Evolutionary conservation across 83 land plant species (phyloP).

Genomic region (Thuja plicata): DNA sequence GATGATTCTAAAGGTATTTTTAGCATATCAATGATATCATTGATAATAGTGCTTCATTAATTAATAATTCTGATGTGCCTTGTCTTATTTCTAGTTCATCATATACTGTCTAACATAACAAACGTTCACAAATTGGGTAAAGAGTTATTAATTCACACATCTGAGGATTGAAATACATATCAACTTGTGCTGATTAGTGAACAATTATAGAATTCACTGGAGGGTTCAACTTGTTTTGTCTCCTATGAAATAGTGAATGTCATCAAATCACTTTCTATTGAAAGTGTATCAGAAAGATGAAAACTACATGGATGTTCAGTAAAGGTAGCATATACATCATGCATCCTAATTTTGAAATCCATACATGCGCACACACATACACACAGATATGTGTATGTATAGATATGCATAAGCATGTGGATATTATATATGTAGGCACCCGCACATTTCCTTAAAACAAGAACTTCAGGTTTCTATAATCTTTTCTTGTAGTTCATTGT

Average conservation of each 20-base stretch:
- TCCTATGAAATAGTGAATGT: not conserved
- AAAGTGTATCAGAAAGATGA: not conserved
- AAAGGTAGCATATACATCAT: not conserved
- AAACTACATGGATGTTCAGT: not conserved
- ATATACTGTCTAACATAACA: not conserved
- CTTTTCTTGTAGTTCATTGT: not conserved
- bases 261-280: not conserved
- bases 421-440: not conserved
- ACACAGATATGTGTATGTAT: not conserved
- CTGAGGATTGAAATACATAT: not conserved
- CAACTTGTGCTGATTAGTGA: not conserved
- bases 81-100: not conserved
- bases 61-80: not conserved
- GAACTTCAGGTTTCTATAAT: not conserved
- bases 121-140: not conserved
- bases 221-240: not conserved
- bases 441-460: not conserved
- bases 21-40: not conserved
- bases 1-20: slow-evolving; percentile 77
- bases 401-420: not conserved
- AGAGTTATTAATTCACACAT: not conserved
- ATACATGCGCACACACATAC: not conserved
- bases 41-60: not conserved
- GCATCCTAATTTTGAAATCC: not conserved
- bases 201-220: not conserved